Evolutionary conservation across 2,329 filamentous ascomycete genomes (phyloP), one percentile per base, ranked within the genome.

Genomic region (Claviceps africana): DNA sequence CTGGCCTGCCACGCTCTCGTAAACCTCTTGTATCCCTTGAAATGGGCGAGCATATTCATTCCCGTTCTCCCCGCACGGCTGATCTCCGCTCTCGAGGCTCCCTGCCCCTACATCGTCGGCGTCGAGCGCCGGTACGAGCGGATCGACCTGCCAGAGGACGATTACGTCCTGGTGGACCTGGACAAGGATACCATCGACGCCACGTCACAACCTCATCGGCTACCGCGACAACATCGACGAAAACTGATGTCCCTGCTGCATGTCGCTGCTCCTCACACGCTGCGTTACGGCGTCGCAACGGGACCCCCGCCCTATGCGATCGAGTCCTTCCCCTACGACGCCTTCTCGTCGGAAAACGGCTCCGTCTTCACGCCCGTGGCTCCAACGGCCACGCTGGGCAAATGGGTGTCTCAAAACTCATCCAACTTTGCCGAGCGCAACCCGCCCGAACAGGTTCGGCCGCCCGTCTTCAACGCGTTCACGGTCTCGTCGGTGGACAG

Each of bases 71-170:
- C 91, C 6, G 87, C 88, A 9, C 82, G 91, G 37, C 73, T 98
- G 22, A 76, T 98, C 10, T 90, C 93, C 51, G 91, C 89, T 2
- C 77, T 98, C 19, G 93, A 97, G 61, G 91, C 91, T 1, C 91
- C 91, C 2, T 97, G 93, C 60, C 93, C 93, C 0, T 98, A 97
- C 62, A 95, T 98, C 58, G 88, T 97, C 44, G 93, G 93, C 48
- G 88, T 98, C 53, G 93, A 98, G 70, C 81, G 90, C 58, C 82
- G 90, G 53, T 97, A 97, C 64, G 88, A 94, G 60, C 81, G 81
- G 53, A 79, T 89, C 47, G 84, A 89, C 59, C 77, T 97, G 43
- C 93, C 93, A 0, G 88, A 95, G 7, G 93, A 97, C 61, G 93
- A 97, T 63, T 97, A 91, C 65, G 90, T 97, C 19, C 74, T 97